phyloP scores from a whole-genome alignment of 192 early-diverging fungal species.

The Borealophlyctis nickersoniae region DNA sequence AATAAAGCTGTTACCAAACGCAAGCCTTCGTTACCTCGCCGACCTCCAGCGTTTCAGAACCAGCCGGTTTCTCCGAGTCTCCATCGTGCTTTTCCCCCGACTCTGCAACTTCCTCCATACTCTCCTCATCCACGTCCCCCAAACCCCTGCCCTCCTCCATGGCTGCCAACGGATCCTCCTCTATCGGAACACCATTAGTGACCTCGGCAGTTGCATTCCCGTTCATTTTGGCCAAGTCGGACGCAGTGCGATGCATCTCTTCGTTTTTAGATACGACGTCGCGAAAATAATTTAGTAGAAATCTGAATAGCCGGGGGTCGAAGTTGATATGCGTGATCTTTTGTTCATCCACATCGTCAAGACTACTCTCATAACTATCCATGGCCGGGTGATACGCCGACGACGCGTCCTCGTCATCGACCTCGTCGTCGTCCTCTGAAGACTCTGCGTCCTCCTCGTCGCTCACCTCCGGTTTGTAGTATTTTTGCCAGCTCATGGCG shows the following conservation, averaged over 20 bases:
- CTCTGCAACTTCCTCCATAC: not conserved
- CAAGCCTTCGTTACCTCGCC: no score
- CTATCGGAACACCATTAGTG: no score
- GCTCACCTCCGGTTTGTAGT: conserved; percentile 14
- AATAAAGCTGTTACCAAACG: no score
- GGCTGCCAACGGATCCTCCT: no score
- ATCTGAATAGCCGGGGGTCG: conserved; percentile 19
- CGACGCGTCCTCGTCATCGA: no score
- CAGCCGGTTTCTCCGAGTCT: not conserved
- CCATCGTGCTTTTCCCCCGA: no score
- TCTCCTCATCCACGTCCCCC: not conserved
- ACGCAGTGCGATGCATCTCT: no score
- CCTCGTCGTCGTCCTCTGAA: conserved; percentile 1
- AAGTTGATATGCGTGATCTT: conserved; percentile 20
- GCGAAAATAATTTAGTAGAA: conserved; percentile 20
- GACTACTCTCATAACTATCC: not conserved
- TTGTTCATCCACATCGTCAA: conserved; percentile 12
- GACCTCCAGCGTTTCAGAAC: not conserved
- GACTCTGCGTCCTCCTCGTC: not conserved
- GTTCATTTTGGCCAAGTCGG: no score
- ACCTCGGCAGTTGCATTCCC: no score
- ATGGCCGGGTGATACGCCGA: not conserved
- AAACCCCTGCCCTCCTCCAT: not conserved
- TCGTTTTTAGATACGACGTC: conserved; percentile 9
- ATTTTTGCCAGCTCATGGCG: conserved; percentile 18